phyloP scores from a whole-genome alignment of 352 stramenopile species.

The Phytophthora tentaculata region DNA sequence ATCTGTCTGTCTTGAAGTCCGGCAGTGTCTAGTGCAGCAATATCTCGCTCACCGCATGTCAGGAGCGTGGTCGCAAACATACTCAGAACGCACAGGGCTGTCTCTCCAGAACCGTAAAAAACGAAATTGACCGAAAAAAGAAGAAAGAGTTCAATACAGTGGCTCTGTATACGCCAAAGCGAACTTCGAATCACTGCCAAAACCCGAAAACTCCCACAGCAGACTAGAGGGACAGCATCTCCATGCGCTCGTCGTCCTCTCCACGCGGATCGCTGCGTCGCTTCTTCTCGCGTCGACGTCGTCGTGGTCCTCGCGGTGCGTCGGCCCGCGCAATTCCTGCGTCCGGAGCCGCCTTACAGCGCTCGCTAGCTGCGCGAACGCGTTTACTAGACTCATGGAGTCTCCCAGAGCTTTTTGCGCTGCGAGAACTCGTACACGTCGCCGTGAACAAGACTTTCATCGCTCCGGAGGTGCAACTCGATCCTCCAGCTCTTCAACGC shows the following conservation, averaged over 20 bases:
- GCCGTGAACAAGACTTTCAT: slow-evolving; percentile 41
- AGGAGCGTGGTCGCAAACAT: background rate
- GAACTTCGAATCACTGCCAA: slow-evolving; percentile 26
- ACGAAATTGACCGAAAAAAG: slow-evolving; percentile 18
- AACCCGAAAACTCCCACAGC: slow-evolving; percentile 16
- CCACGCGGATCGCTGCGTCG: slow-evolving; percentile 24
- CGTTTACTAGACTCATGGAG: slow-evolving; percentile 60
- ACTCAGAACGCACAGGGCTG: background rate
- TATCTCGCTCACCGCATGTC: background rate
- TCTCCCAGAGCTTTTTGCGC: slow-evolving; percentile 60
- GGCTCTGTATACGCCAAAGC: slow-evolving; percentile 1
- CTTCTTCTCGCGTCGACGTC: slow-evolving; percentile 37
- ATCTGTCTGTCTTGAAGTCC: background rate
- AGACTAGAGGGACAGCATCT: background rate
- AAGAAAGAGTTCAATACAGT: slow-evolving; percentile 12
- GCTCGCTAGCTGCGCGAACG: slow-evolving; percentile 29
- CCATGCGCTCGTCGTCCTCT: slow-evolving; percentile 31
- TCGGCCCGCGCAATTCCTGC: background rate
- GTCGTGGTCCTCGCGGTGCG: slow-evolving; percentile 4
- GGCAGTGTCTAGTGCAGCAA: background rate
- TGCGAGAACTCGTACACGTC: slow-evolving; percentile 60
- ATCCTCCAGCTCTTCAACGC: slow-evolving; percentile 12
- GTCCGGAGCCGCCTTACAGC: slow-evolving; percentile 18
- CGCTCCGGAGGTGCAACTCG: slow-evolving; percentile 2
- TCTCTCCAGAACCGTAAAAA: slow-evolving; percentile 7